Evolutionary conservation across 192 early-diverging fungal genomes (phyloP), one percentile per base, ranked within the genome.

Genomic region (Podila horticola): DNA sequence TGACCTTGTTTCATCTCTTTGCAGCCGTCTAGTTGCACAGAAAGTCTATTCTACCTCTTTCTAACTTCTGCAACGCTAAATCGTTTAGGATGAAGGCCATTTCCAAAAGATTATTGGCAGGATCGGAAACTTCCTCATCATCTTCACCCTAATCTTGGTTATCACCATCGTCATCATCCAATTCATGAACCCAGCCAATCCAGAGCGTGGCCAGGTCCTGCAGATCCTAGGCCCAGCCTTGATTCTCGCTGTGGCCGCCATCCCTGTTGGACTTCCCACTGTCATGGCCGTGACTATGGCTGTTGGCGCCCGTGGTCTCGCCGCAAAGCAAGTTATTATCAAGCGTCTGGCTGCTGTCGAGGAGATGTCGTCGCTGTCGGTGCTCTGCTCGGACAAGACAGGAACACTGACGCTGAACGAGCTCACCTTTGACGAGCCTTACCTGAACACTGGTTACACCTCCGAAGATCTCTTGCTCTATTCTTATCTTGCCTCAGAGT

Each of bases 271-370:
- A 67, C 83, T 95, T 2, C 94, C 93, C 15, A 92, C 94, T 8
- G 91, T 95, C 62, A 88, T 95, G 89, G 90, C 91, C n/a, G 93
- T 94, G 22, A 95, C 94, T 11, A 94, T 95, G 93, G 94, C 94
- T 62, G 88, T 95, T 48, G 94, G 94, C 68, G 92, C 93, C 15
- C 83, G 84, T 29, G 86, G 94, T 66, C 71, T 95, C 52, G 92
- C 94, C 13, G 86, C 87, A 24, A 90, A 92, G 62, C 79, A 94
- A 69, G 94, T 93, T 72, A 94, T 94, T 83, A 86, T 92, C 66
- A 93, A 94, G 74, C 90, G 93, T 49, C 82, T 94, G 33, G 91
- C 93, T 2, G 93, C 93, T 62, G 93, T 94, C 17, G 93, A 94
- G 82, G 92, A 93, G 68, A 83, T 94, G 48, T 92, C 93, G 0